Evolutionary conservation across 805 yeast species (phyloP).

Genomic region (Wickerhamomyces queroliae): DNA sequence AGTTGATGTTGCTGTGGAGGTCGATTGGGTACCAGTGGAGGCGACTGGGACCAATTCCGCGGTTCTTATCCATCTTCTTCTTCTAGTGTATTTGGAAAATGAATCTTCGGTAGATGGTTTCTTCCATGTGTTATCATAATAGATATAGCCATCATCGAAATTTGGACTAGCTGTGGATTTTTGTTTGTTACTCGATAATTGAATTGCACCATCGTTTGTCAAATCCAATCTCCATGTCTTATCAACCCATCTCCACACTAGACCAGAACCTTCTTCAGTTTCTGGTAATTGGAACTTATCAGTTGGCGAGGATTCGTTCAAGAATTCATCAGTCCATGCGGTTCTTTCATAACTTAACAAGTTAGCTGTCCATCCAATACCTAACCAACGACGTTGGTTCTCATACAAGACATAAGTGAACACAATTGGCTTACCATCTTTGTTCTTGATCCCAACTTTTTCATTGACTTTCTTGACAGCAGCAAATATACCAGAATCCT

Average conservation of each 20-base stretch:
- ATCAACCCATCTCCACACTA: constrained; percentile 95
- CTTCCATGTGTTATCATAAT: constrained; percentile 92
- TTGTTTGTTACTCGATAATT: constrained; percentile 55
- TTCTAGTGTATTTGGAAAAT: constrained; percentile 84
- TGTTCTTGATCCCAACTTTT: constrained; percentile 24
- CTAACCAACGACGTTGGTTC: constrained; percentile 95
- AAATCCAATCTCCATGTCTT: constrained; percentile 86
- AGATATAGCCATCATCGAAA: constrained; percentile 80
- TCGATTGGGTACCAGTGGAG: constrained; percentile 6
- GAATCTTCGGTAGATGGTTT: constrained; percentile 84
- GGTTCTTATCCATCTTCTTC: constrained; percentile 93
- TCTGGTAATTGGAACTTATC: constrained; percentile 80
- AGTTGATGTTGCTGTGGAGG: constrained; percentile 1
- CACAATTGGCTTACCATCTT: constrained; percentile 49
- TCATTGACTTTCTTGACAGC: constrained; percentile 35
- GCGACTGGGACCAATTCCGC: constrained; percentile 65
- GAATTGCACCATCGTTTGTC: constrained; percentile 82
- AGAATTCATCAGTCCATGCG: constrained; percentile 95
- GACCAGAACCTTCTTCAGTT: constrained; percentile 56
- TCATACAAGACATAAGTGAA: constrained; percentile 92
- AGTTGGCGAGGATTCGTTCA: constrained; percentile 77
- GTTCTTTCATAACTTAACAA: constrained; percentile 88
- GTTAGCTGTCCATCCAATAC: constrained; percentile 96
- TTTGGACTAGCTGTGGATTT: constrained; percentile 58
- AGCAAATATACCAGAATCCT: constrained; percentile 35